A percentile compares a stretch with the other conserved stretches of the same genome.
Conservation (phyloP, 1,139 yeast genomes). For the Entelexis sorbosivorans region DNA sequence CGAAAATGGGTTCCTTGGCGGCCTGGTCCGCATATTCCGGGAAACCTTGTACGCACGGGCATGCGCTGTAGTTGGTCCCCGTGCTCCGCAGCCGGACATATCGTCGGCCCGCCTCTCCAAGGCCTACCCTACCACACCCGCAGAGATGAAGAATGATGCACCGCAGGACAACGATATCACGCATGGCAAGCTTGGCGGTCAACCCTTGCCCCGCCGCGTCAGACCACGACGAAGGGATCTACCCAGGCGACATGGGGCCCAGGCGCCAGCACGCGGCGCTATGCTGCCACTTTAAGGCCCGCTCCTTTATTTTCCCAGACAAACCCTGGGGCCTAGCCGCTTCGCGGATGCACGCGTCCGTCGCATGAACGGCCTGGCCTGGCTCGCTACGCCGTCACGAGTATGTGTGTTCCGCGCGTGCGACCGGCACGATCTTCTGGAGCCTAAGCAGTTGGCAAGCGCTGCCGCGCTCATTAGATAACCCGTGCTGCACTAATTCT, state of each 20-base stretch:
- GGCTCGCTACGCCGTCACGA: too few species aligned
- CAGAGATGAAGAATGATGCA: not conserved
- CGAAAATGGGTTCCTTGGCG: too few species aligned
- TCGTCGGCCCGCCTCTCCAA: not conserved
- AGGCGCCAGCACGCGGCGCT: not conserved
- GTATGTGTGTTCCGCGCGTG: not conserved
- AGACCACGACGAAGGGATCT: not conserved
- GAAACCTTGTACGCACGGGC: too few species aligned
- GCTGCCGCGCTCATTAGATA: not conserved
- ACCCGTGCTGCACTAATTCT: too few species aligned
- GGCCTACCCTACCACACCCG: not conserved
- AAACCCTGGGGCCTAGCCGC: conserved; percentile 1
- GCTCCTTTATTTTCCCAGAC: not conserved
- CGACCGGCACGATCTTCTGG: too few species aligned
- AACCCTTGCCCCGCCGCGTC: not conserved
- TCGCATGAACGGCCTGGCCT: too few species aligned
- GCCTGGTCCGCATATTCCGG: too few species aligned
- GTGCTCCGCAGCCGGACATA: not conserved
- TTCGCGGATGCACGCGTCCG: too few species aligned
- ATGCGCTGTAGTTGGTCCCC: too few species aligned
- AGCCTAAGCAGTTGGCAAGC: too few species aligned
- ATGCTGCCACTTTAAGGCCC: not conserved
- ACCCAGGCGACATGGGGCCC: not conserved
- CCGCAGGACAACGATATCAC: conserved; percentile 3
- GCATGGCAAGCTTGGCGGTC: conserved; percentile 5